Evolutionary conservation across 176 grass and related monocot genomes (phyloP), one percentile per base, ranked within the genome.

Genomic region (Cenchrus purpureus): DNA sequence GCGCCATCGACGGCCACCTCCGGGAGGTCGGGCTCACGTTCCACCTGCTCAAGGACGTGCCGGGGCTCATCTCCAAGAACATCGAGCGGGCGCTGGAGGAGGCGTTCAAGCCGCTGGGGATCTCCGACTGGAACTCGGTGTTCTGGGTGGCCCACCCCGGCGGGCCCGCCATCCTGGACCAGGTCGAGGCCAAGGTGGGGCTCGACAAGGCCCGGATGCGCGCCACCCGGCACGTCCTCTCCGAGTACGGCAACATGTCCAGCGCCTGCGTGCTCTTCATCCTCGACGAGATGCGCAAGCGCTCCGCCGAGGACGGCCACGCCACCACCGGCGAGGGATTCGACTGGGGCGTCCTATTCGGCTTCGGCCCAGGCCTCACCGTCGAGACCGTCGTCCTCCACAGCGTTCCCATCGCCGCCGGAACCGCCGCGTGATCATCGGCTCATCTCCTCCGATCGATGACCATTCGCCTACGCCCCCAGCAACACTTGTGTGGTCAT

Each of bases 301-400:
- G 82, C 40, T 97, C 92, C 3, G 95, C 95, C 4, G 87, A 97
- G 92, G 95, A 97, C 17, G 95, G 95, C 1, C 76, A 82, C 52
- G 42, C 82, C 71, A 95, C 91, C n/a, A 95, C 92, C 43, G 92
- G 95, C 52, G 95, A 98, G 34, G 95, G 95, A 0, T 83, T 98
- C n/a, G 88, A 98, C n/a, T 98, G 95, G 95, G 95, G 95, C 10
- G 95, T 98, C 10, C 95, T 98, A 60, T 98, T 98, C 67, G 95
- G 95, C 31, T 98, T 98, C 66, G 95, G 95, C 7, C 95, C 95
- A 0, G 95, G 95, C 1, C 95, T 98, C 71, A 98, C 92, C 54
- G 95, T 98, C 11, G 95, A 98, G 79, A 98, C 95, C 52, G 87
- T 98, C 28, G 95, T 98, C 13, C 82, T 98, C 32, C 95, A 91